A percentile compares a stretch with the other conserved stretches of the same genome.
These are phyloP conservation scores for Fusarium incarnatum DNA, from an alignment of 2,329 filamentous ascomycete species.

Conservation along the genomic window DNA sequence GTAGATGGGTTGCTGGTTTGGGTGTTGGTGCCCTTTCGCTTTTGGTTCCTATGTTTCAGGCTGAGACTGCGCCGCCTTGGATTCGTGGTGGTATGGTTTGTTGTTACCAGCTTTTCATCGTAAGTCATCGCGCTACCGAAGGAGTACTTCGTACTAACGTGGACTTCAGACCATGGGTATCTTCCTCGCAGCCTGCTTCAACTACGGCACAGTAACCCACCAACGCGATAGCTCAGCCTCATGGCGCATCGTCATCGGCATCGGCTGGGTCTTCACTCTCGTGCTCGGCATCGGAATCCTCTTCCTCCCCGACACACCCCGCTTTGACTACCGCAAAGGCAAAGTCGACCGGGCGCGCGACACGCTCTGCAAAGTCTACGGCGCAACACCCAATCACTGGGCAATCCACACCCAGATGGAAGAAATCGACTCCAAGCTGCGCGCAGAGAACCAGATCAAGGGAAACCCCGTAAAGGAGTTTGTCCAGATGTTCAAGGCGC, in stretches of 20 bases:
- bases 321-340: conserved; percentile 63
- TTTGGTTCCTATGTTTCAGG: conserved; percentile 78
- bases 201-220: conserved; percentile 69
- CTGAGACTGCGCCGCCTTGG: conserved; percentile 75
- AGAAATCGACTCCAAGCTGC: conserved; percentile 66
- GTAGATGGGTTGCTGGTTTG: conserved; percentile 73
- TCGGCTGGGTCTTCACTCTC: conserved; percentile 64
- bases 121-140: too few species aligned
- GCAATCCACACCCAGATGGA: conserved; percentile 61
- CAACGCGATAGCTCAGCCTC: conserved; percentile 58
- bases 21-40: conserved; percentile 75
- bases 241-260: conserved; percentile 71
- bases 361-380: conserved; percentile 63
- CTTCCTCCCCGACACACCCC: conserved; percentile 64
- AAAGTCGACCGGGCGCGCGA: conserved; percentile 58
- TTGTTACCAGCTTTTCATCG: conserved; percentile 79
- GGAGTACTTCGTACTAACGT: too few species aligned
- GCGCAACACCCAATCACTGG: conserved; percentile 56
- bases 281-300: conserved; percentile 62
- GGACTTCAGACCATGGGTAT: conserved; percentile 73
- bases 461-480: conserved; percentile 59
- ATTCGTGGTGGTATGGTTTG: conserved; percentile 74
- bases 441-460: conserved; percentile 58
- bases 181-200: conserved; percentile 68
- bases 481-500: conserved; percentile 71